Evolutionary conservation across 805 yeast species (phyloP), one percentile per base, ranked within the genome.

Genomic region (Suhomyces pyralidae): DNA sequence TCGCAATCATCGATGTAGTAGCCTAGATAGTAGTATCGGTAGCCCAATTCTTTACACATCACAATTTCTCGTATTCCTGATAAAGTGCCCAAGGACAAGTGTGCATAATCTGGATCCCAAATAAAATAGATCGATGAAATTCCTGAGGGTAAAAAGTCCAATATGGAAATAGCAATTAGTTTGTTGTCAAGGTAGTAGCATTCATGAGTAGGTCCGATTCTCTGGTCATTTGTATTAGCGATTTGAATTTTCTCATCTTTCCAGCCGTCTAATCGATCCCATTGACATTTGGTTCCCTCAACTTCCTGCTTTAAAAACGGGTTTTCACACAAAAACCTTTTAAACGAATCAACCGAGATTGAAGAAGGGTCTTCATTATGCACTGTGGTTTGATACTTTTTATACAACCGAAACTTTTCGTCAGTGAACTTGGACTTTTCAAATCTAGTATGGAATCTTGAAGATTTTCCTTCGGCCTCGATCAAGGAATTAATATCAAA

Each of bases 51-150:
- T 25, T 75, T 58, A 4, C 84, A 71, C 65, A 88, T 62, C 1
- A 81, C 74, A 38, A 89, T 69, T 61, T 91, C 97, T 40, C 88
- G 69, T 25, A 90, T 61, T 0, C 89, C 93, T 55, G 91, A 84
- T 1, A 91, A 64, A 24, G 89, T 89, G 0, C 97, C 97, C 28
- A 91, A 66, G 0, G 89, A 85, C 58, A 84, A 70, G 49, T 81
- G 76, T 4, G 85, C 83, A 62, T 77, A 86, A 50, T 84, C 92
- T 0, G 96, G 94, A 63, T 90, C 92, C 88, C 94, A 90, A 10
- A 91, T 82, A 64, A 92, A 88, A 65, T 92, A 91, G 1, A 92
- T 92, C 0, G 96, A 84, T 0, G 97, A 90, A 0, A 92, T 66
- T 0, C 89, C 86, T 24, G 81, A 67, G 0, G 96, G 96, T 32